Conservation (phyloP, 805 yeast genomes). For the Grigorovia transvaalensis region DNA sequence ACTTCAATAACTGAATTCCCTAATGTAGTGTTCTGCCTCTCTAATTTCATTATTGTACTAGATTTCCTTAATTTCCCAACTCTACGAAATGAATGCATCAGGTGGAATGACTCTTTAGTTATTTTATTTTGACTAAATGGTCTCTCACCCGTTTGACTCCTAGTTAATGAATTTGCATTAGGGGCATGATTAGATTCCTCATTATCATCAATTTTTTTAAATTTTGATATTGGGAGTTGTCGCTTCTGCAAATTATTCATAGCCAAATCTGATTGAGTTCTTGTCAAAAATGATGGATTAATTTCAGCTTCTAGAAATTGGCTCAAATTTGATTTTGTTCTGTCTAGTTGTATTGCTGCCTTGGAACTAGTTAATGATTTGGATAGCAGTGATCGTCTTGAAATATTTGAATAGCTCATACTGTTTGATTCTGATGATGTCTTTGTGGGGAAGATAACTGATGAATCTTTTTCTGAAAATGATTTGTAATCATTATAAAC, state of each 20-base stretch:
- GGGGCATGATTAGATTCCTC: background rate
- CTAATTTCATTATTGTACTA: background rate
- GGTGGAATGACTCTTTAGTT: background rate
- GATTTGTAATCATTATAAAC: background rate
- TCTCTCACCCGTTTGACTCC: background rate
- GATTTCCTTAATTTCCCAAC: constrained; percentile 20
- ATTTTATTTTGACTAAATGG: background rate
- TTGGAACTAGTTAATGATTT: constrained; percentile 4
- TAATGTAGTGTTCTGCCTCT: background rate
- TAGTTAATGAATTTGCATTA: too few species aligned
- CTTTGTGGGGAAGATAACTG: background rate
- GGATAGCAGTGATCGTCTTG: constrained; percentile 3
- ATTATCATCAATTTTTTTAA: constrained; percentile 6
- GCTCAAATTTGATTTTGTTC: constrained; percentile 19
- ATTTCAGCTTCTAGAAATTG: constrained; percentile 18
- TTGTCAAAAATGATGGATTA: constrained; percentile 13
- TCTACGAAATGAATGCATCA: constrained; percentile 18
- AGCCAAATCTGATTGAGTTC: constrained; percentile 22
- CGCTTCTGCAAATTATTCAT: constrained; percentile 24
- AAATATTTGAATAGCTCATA: background rate
- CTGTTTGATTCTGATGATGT: background rate
- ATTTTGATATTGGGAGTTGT: constrained; percentile 19
- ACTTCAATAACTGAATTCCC: constrained; percentile 13
- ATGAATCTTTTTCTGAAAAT: background rate
- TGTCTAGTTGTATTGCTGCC: constrained; percentile 4